Evolutionary conservation across 176 grass and related monocot species (phyloP).

Genomic region (Saccharum spontaneum): DNA sequence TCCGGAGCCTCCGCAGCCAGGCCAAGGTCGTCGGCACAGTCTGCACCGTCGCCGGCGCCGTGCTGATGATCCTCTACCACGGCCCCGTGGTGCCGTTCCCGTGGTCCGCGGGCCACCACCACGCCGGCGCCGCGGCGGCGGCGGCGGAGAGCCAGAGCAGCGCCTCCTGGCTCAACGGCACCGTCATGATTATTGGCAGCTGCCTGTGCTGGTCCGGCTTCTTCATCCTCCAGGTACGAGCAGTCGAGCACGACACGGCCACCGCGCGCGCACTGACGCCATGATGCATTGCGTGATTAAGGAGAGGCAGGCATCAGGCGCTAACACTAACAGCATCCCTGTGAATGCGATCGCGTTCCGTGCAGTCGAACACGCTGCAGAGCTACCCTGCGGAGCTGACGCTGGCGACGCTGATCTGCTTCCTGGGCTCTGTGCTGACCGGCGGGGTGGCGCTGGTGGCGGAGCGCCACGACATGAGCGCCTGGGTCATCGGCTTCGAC

Average conservation of each 20-base stretch:
- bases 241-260: too few species aligned
- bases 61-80: slow-evolving; percentile 91
- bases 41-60: slow-evolving; percentile 63
- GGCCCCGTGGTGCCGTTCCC: slow-evolving; percentile 69
- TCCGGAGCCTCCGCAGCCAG: slow-evolving; percentile 68
- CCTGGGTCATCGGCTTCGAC: slow-evolving; percentile 79
- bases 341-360: too few species aligned
- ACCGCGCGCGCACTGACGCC: too few species aligned
- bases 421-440: slow-evolving; percentile 48
- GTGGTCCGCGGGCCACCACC: slow-evolving; percentile 53
- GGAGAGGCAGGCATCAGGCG: neutral
- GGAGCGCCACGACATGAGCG: slow-evolving; percentile 55
- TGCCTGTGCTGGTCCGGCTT: slow-evolving; percentile 75
- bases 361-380: slow-evolving; percentile 70
- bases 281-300: neutral
- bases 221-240: slow-evolving; percentile 80
- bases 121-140: neutral
- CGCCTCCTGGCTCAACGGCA: slow-evolving; percentile 61
- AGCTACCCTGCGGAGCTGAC: slow-evolving; percentile 81
- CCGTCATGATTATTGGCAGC: slow-evolving; percentile 52
- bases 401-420: slow-evolving; percentile 68
- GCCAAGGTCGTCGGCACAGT: slow-evolving; percentile 77
- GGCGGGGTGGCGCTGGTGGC: slow-evolving; percentile 55
- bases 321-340: neutral
- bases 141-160: slow-evolving; percentile 19